phyloP scores from a whole-genome alignment of 192 early-diverging fungal genomes.

The Entophlyctis helioformis region DNA sequence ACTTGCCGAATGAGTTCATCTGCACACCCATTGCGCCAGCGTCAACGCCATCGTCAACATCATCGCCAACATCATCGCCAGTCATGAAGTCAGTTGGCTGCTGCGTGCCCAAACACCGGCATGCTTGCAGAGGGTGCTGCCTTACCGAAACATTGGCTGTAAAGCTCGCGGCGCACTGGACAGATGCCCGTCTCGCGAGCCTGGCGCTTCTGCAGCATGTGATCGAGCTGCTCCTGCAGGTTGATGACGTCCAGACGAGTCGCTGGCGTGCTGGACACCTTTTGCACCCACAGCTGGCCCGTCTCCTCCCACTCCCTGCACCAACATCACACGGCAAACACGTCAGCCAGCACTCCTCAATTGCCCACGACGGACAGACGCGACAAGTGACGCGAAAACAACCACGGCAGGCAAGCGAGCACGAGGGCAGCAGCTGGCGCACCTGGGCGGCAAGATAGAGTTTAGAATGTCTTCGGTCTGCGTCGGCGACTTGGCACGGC shows the following conservation, averaged over 20 bases:
- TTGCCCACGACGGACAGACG: not conserved
- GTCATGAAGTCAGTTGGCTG: too few species aligned
- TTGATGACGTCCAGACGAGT: slow-evolving; percentile 46
- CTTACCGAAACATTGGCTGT: slow-evolving; percentile 52
- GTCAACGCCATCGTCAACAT: too few species aligned
- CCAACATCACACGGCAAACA: not conserved
- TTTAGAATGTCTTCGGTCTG: slow-evolving; percentile 55
- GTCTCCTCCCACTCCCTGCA: slow-evolving; percentile 50
- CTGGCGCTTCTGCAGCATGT: slow-evolving; percentile 54
- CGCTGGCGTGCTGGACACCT: slow-evolving; percentile 47
- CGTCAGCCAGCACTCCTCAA: not conserved
- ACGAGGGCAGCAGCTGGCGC: not conserved
- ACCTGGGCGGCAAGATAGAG: slow-evolving; percentile 49
- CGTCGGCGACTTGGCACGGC: slow-evolving; percentile 41
- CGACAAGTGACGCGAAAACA: slow-evolving; percentile 1
- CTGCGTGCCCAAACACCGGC: too few species aligned
- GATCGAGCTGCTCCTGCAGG: slow-evolving; percentile 50
- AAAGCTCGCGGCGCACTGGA: slow-evolving; percentile 47
- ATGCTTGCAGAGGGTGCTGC: too few species aligned
- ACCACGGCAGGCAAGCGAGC: too few species aligned
- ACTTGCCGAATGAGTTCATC: slow-evolving; percentile 58
- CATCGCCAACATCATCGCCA: too few species aligned
- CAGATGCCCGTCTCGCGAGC: slow-evolving; percentile 51
- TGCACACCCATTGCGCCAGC: slow-evolving; percentile 3
- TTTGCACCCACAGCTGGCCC: slow-evolving; percentile 52